These are phyloP conservation scores for Metschnikowia lochheadii DNA, from an alignment of 805 yeast genomes.

Conservation along the genomic window DNA sequence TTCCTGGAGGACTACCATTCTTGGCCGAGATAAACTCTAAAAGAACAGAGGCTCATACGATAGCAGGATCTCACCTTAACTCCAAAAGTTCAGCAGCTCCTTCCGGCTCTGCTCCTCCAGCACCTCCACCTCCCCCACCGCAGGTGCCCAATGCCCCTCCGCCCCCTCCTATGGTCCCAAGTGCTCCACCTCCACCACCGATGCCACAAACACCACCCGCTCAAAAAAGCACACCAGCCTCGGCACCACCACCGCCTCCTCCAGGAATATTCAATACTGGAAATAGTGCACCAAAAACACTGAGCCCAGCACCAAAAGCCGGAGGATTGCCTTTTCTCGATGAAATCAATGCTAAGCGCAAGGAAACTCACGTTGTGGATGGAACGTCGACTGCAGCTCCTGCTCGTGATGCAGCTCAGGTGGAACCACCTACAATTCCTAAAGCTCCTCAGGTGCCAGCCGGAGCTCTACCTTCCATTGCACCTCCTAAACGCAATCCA, in stretches of 20 bases:
- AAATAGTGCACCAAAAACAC: conserved; percentile 11
- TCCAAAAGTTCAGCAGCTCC: conserved; percentile 7
- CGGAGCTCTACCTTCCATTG: conserved; percentile 35
- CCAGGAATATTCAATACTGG: not conserved
- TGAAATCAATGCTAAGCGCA: conserved; percentile 47
- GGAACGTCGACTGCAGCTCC: conserved; percentile 19
- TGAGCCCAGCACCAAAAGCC: conserved; percentile 18
- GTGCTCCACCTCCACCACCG: conserved; percentile 19
- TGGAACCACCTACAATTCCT: not conserved
- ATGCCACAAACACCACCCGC: conserved; percentile 15
- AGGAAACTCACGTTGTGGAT: conserved; percentile 43
- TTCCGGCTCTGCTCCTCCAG: conserved; percentile 15
- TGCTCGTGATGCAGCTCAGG: conserved; percentile 1
- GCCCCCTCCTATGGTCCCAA: conserved; percentile 14
- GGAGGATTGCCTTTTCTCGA: conserved; percentile 49
- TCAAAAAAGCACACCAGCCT: conserved; percentile 20
- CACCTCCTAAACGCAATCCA: conserved; percentile 38
- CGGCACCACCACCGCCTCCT: conserved; percentile 21
- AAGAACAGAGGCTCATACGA: conserved; percentile 8
- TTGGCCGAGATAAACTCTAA: conserved; percentile 17
- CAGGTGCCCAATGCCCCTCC: conserved; percentile 10
- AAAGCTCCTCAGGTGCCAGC: conserved; percentile 7
- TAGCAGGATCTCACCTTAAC: not conserved
- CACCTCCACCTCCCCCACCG: conserved; percentile 20
- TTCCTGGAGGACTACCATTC: conserved; percentile 13